Conservation (phyloP, 371 early-diverging fungal species). For the Actinomucor elegans region DNA sequence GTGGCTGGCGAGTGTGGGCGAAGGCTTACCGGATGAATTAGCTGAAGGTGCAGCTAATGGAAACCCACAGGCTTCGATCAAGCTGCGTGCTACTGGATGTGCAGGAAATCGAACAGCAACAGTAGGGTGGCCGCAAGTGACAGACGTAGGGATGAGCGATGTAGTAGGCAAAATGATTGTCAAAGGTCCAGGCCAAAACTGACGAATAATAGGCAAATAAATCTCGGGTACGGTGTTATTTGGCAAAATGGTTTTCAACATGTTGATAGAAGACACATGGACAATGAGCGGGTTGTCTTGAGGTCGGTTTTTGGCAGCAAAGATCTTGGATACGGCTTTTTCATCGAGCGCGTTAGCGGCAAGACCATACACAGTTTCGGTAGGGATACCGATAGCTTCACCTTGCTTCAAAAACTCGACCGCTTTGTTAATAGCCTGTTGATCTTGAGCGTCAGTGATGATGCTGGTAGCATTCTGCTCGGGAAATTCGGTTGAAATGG, state of each 20-base stretch:
- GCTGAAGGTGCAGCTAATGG: conserved; percentile 99
- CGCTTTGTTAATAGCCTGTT: conserved; percentile 45
- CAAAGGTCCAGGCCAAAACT: conserved; percentile 98
- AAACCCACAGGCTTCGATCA: conserved; percentile 85
- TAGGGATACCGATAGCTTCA: conserved; percentile 93
- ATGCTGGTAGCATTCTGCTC: conserved; percentile 22
- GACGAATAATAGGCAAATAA: conserved; percentile 66
- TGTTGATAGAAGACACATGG: conserved; percentile 89
- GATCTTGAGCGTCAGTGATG: conserved; percentile 24
- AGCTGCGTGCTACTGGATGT: conserved; percentile 87
- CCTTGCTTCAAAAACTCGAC: conserved; percentile 42
- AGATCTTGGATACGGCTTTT: conserved; percentile 82
- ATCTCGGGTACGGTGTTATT: conserved; percentile 58
- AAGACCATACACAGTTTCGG: conserved; percentile 99
- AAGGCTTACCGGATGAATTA: conserved; percentile 96
- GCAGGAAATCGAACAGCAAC: conserved; percentile 97
- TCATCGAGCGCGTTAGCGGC: conserved; percentile 88
- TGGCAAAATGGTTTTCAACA: conserved; percentile 79
- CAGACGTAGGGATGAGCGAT: conserved; percentile 63
- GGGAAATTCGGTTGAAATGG: conserved; percentile 10
- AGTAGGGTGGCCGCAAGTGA: conserved; percentile 87
- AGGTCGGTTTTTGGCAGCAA: conserved; percentile 93
- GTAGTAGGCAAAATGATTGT: conserved; percentile 90
- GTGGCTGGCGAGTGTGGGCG: conserved; percentile 93
- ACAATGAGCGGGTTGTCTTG: conserved; percentile 99